Base-by-base conservation (phyloP, 1,139 yeast genomes). In the Kluyveromyces sp. region DNA sequence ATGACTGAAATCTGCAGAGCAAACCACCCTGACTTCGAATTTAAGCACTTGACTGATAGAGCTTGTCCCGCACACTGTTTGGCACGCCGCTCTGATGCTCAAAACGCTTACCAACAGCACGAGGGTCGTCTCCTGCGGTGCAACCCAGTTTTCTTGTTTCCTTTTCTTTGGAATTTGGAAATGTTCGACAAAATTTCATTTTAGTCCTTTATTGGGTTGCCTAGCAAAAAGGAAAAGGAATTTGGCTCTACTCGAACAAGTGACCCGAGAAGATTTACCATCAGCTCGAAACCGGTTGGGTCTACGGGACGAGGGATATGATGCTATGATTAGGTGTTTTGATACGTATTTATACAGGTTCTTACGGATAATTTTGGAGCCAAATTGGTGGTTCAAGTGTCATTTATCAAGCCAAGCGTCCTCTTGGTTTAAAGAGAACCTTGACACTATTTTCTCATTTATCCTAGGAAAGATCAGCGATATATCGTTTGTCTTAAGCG, bases 391-490 rank as follows among this genome's bases (percentile, higher is more conserved):
- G 17, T 9, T 12, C 13, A 9, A n/a, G n/a, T 22, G 29, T 40
- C 43, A 52, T 17, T 40, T 41, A 28, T 56, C 57, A 12, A 57
- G 48, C 65, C 65, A 61, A 8, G 58, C 43, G 41, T 60, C 65
- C 11, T 58, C 63, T 6, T 48, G 41, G 41, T 58, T 55, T 29
- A 58, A 41, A 6, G 63, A 58, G 42, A 59, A 61, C 46, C 52
- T 49, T 22, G 51, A 43, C 12, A 55, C 43, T 9, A 60, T 52
- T 36, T 54, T 54, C 30, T 53, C 57, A 18, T 53, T 54, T 3
- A 60, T 48, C 1, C 50, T 39, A 3, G 65, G 65, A 39, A 61
- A 48, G 2, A 61, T 53, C 22, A 55, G 57, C 15, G 41, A 41
- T 9, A 60, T 44, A 34, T 51, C 46, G 3, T 39, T 44, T 2